Conservation (phyloP, 352 stramenopile genomes). For the Aphanomyces euteiches region DNA sequence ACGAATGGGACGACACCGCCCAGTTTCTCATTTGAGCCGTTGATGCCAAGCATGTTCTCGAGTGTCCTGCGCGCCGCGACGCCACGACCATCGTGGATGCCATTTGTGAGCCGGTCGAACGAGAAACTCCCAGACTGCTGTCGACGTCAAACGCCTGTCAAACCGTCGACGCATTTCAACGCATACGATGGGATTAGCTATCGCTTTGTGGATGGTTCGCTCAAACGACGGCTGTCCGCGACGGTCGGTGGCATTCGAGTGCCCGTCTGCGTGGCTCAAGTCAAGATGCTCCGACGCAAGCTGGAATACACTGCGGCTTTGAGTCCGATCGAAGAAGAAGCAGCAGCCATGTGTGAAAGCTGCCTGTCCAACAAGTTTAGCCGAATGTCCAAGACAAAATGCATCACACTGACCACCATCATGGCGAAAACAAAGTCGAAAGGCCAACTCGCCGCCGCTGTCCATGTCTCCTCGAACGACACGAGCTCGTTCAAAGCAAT, state of each 20-base stretch:
- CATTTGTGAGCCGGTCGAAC: not conserved
- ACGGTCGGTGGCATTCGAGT: constrained; percentile 2
- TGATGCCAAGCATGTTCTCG: not conserved
- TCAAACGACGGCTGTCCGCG: not conserved
- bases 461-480: not conserved
- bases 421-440: not conserved
- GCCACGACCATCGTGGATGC: not conserved
- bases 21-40: too few relatives aligned
- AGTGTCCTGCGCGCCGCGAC: not conserved
- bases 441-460: not conserved
- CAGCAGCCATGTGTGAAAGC: not conserved
- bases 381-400: constrained; percentile 7
- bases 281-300: not conserved
- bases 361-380: constrained; percentile 6
- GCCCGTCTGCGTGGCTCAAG: not conserved
- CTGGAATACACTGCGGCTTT: not conserved
- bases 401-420: constrained; percentile 9
- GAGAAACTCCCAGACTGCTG: constrained; percentile 2
- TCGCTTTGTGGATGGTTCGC: constrained; percentile 14
- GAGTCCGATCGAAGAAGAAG: not conserved
- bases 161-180: not conserved
- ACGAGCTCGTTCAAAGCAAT: not conserved
- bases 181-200: constrained; percentile 15
- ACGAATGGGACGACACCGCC: too few relatives aligned
- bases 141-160: not conserved